Conservation (phyloP, 2,329 filamentous ascomycete species). For the Coniochaeta hoffmannii region DNA sequence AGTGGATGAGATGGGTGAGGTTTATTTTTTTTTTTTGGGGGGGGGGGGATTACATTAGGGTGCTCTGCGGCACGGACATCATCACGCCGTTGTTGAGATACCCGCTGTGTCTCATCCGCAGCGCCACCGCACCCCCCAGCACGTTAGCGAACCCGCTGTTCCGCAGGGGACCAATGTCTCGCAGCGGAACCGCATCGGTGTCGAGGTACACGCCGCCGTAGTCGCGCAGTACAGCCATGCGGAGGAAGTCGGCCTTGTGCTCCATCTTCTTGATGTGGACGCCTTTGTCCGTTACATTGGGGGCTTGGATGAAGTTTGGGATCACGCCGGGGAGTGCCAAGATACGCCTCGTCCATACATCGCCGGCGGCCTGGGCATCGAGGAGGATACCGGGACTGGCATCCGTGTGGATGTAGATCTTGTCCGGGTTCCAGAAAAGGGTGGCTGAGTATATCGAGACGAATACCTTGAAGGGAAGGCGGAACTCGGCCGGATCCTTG, state of each 20-base stretch:
- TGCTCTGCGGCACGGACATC: slow-evolving; percentile 6
- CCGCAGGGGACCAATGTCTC: slow-evolving; percentile 9
- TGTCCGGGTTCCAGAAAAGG: slow-evolving; percentile 12
- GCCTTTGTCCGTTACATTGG: slow-evolving; percentile 7
- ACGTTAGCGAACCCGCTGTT: slow-evolving; percentile 10
- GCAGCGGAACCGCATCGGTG: slow-evolving; percentile 11
- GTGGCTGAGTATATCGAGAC: slow-evolving; percentile 17
- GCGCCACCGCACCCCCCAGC: neutral
- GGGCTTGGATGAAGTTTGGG: slow-evolving; percentile 12
- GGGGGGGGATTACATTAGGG: slow-evolving; percentile 10
- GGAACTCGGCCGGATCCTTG: slow-evolving; percentile 9
- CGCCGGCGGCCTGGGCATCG: slow-evolving; percentile 7
- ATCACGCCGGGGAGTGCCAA: slow-evolving; percentile 13
- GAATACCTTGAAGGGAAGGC: slow-evolving; percentile 16
- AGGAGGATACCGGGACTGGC: slow-evolving; percentile 8
- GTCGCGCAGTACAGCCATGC: slow-evolving; percentile 5
- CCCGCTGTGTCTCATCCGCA: neutral
- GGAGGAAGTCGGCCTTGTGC: slow-evolving; percentile 12
- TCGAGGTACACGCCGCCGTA: slow-evolving; percentile 13
- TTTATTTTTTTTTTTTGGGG: too few species aligned
- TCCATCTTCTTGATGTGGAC: slow-evolving; percentile 12
- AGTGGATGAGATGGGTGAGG: too few species aligned
- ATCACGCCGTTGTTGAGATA: slow-evolving; percentile 12
- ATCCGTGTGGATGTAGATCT: slow-evolving; percentile 21
- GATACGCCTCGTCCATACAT: slow-evolving; percentile 15